A percentile compares a stretch with the other conserved stretches of the same genome.
These are phyloP conservation scores for Volvox reticuliferus DNA, from an alignment of 139 green algal species.

Conservation along the genomic window DNA sequence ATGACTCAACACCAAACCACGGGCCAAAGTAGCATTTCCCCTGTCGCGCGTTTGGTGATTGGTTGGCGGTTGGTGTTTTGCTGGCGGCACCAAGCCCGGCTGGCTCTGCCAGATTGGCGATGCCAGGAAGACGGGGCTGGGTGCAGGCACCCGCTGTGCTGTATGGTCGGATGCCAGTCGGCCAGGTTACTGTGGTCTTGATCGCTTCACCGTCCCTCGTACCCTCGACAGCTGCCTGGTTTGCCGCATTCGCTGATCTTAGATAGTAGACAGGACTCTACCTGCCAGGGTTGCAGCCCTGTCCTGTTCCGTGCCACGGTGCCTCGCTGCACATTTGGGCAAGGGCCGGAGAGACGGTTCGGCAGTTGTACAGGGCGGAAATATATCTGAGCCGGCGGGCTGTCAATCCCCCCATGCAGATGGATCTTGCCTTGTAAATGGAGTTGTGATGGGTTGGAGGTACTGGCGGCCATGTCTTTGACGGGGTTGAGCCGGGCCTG, in stretches of 20 bases:
- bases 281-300: no score
- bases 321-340: conserved; percentile 8
- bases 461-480: no score
- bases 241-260: not conserved
- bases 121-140: not conserved
- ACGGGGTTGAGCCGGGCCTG: no score
- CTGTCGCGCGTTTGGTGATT: no score
- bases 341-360: not conserved
- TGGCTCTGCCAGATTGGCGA: not conserved
- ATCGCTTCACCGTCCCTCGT: not conserved
- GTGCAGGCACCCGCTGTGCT: not conserved
- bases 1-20: no score
- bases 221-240: not conserved
- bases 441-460: no score
- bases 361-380: not conserved
- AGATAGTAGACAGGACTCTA: not conserved
- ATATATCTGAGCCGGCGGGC: no score
- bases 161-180: not conserved
- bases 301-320: not conserved
- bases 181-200: not conserved
- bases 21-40: no score
- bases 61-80: no score
- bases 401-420: no score
- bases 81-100: no score
- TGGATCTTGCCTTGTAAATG: no score